phyloP scores from a whole-genome alignment of 352 stramenopile genomes.

The Phytopythium oedochilum region DNA sequence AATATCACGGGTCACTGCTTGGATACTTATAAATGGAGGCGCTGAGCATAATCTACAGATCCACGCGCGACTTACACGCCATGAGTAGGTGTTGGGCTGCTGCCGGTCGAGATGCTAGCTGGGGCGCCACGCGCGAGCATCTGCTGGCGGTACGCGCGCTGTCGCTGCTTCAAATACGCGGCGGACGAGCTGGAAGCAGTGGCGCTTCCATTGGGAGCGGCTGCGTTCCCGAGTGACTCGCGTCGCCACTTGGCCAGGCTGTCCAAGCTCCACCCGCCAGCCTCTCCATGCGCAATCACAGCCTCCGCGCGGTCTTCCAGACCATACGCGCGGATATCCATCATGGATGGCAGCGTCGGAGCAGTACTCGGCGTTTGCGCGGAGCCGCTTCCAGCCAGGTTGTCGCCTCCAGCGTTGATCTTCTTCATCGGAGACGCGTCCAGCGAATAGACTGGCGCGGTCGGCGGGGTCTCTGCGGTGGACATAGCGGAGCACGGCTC shows the following conservation, averaged over 20 bases:
- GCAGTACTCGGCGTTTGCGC: neutral
- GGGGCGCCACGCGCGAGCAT: constrained; percentile 17
- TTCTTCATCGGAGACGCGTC: neutral
- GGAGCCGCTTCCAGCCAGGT: neutral
- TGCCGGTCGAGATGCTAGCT: neutral
- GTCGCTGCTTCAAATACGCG: constrained; percentile 58
- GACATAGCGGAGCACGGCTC: no score
- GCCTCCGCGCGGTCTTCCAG: constrained; percentile 75
- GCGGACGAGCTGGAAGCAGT: neutral
- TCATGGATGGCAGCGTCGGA: constrained; percentile 12
- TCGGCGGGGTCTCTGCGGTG: no score
- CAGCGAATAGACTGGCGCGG: neutral
- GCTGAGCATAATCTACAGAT: no score
- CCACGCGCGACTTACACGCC: neutral
- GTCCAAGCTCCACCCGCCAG: constrained; percentile 44
- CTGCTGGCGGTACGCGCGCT: constrained; percentile 69
- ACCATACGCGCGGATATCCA: constrained; percentile 65
- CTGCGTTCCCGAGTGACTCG: constrained; percentile 24
- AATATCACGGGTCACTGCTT: no score
- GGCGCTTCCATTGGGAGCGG: neutral
- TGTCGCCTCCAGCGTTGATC: neutral
- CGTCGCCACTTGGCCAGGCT: constrained; percentile 66
- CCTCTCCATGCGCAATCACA: constrained; percentile 41
- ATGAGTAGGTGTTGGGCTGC: neutral
- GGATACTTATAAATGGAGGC: no score